These are phyloP conservation scores for Aristolochia fimbriata DNA, from an alignment of 164 flowering plant genomes.

Conservation along the genomic window DNA sequence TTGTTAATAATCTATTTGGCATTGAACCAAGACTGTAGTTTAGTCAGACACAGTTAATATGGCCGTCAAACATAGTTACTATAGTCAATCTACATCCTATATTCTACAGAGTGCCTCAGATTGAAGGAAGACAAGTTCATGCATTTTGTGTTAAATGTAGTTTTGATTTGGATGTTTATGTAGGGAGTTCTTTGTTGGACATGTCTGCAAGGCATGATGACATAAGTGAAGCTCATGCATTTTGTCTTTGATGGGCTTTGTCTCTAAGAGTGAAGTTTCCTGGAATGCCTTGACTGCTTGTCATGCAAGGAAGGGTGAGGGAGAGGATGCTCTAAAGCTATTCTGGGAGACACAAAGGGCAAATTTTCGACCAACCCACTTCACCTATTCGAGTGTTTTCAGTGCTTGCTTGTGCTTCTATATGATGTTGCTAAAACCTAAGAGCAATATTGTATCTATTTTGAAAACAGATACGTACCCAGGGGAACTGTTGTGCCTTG, in stretches of 20 bases:
- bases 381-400: slow-evolving; percentile 49
- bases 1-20: no score
- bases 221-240: slow-evolving; percentile 42
- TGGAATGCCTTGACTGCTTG: slow-evolving; percentile 82
- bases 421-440: no score
- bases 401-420: slow-evolving; percentile 46
- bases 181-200: slow-evolving; percentile 54
- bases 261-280: slow-evolving; percentile 48
- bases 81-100: no score
- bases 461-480: no score
- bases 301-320: slow-evolving; percentile 51
- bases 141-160: slow-evolving; percentile 38
- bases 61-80: slow-evolving; percentile 36
- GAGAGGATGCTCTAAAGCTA: slow-evolving; percentile 30
- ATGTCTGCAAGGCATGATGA: slow-evolving; percentile 49
- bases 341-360: slow-evolving; percentile 44
- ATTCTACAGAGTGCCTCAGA: no score
- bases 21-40: no score
- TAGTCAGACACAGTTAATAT: no score
- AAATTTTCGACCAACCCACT: slow-evolving; percentile 39
- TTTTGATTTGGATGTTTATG: slow-evolving; percentile 37
- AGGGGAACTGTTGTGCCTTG: no score
- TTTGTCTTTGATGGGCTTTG: slow-evolving; percentile 32
- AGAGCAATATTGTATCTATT: no score
- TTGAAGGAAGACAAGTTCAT: slow-evolving; percentile 43